Evolutionary conservation across 495 filamentous ascomycete genomes (phyloP).

Genomic region (Neurospora sp.): DNA sequence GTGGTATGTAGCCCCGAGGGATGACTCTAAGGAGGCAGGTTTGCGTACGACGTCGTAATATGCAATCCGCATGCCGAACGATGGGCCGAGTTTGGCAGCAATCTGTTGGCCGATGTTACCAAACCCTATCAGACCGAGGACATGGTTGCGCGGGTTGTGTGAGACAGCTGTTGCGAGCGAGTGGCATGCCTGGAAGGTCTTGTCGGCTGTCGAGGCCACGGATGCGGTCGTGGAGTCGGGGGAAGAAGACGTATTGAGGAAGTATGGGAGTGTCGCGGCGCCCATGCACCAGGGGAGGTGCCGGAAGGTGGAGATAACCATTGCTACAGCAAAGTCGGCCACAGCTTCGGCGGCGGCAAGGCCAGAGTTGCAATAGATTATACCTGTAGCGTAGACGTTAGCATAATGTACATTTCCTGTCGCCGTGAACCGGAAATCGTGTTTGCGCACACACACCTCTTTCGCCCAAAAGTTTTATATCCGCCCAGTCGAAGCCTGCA

Average conservation of each 20-base stretch:
- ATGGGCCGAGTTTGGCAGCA: slow-evolving; percentile 47
- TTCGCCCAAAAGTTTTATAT: slow-evolving; percentile 55
- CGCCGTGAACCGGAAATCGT: neutral
- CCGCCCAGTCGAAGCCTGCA: slow-evolving; percentile 69
- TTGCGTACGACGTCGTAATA: slow-evolving; percentile 60
- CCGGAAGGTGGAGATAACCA: slow-evolving; percentile 57
- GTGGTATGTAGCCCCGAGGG: slow-evolving; percentile 41
- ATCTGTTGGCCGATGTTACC: slow-evolving; percentile 61
- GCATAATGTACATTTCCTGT: neutral
- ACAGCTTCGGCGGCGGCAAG: slow-evolving; percentile 60
- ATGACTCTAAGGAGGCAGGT: slow-evolving; percentile 27
- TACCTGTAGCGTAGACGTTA: slow-evolving; percentile 29
- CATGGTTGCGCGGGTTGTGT: slow-evolving; percentile 45
- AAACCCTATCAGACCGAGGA: slow-evolving; percentile 54
- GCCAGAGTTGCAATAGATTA: slow-evolving; percentile 63
- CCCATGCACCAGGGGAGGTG: slow-evolving; percentile 49
- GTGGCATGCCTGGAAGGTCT: slow-evolving; percentile 46
- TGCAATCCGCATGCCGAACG: slow-evolving; percentile 57
- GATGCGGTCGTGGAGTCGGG: neutral
- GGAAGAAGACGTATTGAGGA: slow-evolving; percentile 2
- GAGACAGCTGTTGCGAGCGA: slow-evolving; percentile 42
- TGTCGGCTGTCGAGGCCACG: neutral
- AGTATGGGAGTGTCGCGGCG: slow-evolving; percentile 33
- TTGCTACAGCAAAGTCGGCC: slow-evolving; percentile 51
- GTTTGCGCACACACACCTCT: slow-evolving; percentile 37